Evolutionary conservation across 371 early-diverging fungal genomes (phyloP).

Genomic region (Rhizopus sp.): DNA sequence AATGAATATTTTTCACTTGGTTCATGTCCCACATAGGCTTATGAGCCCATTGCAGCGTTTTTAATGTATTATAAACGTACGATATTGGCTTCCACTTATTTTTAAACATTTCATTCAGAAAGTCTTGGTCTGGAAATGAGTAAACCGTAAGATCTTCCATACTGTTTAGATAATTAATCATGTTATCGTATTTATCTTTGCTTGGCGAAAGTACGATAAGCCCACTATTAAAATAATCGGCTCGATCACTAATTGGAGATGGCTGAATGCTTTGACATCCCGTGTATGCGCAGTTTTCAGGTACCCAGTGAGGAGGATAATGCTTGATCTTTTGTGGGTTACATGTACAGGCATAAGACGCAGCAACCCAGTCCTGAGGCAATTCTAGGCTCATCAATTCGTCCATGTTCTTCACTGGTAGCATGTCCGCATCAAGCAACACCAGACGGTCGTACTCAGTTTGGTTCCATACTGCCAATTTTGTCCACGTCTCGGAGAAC

Average conservation of each 20-base stretch:
- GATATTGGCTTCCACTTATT: slow-evolving; percentile 38
- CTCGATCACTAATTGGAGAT: background rate
- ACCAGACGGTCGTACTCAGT: slow-evolving; percentile 64
- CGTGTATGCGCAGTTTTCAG: slow-evolving; percentile 51
- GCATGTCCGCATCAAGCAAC: slow-evolving; percentile 87
- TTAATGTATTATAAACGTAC: slow-evolving; percentile 57
- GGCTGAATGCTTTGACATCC: slow-evolving; percentile 10
- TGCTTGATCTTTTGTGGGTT: slow-evolving; percentile 40
- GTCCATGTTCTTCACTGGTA: slow-evolving; percentile 80
- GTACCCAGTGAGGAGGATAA: slow-evolving; percentile 52
- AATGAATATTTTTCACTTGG: slow-evolving; percentile 37
- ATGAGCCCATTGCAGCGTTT: slow-evolving; percentile 50
- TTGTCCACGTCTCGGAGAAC: slow-evolving; percentile 75
- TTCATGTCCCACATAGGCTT: slow-evolving; percentile 43
- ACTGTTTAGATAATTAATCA: slow-evolving; percentile 24
- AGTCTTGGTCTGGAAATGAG: slow-evolving; percentile 60
- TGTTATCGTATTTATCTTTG: slow-evolving; percentile 21
- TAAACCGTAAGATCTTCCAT: slow-evolving; percentile 32
- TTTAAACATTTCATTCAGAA: slow-evolving; percentile 50
- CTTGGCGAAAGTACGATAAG: slow-evolving; percentile 52
- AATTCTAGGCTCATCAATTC: slow-evolving; percentile 52
- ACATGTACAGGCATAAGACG: slow-evolving; percentile 54
- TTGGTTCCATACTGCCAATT: slow-evolving; percentile 81
- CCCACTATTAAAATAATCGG: slow-evolving; percentile 56
- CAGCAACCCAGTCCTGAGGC: slow-evolving; percentile 39